Conservation (phyloP, 805 yeast species). For the Zygotorulaspora chibaensis region DNA sequence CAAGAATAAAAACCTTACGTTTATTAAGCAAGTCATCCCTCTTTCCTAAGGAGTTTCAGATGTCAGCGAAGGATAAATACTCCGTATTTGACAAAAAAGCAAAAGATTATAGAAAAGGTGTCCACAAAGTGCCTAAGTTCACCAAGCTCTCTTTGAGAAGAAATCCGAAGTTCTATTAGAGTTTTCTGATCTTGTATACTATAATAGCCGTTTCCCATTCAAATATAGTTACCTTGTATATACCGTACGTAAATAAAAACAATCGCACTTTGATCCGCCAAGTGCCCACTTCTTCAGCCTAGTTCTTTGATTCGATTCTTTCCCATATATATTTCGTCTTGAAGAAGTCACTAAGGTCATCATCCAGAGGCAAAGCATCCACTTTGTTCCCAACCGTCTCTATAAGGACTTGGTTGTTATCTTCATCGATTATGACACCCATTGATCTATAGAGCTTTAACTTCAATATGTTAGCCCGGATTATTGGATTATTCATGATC, state of each 20-base stretch:
- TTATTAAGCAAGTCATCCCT: conserved; percentile 35
- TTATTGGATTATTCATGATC: conserved; percentile 18
- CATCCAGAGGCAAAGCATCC: conserved; percentile 48
- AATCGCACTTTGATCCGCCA: no score
- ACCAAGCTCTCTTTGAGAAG: conserved; percentile 77
- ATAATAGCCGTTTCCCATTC: background rate
- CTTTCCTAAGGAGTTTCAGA: conserved; percentile 76
- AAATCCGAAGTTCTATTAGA: conserved; percentile 66
- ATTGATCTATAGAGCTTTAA: conserved; percentile 55
- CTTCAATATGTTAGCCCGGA: conserved; percentile 40
- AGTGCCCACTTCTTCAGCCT: background rate
- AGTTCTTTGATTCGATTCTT: conserved; percentile 33
- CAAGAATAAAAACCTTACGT: conserved; percentile 27
- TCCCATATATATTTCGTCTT: conserved; percentile 80
- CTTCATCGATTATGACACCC: conserved; percentile 50
- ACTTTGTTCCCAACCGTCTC: conserved; percentile 45
- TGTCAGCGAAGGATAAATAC: conserved; percentile 81
- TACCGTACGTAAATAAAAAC: no score
- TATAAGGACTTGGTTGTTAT: conserved; percentile 44
- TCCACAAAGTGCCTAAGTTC: conserved; percentile 89
- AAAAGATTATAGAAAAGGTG: conserved; percentile 78
- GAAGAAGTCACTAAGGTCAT: conserved; percentile 58
- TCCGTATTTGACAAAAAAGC: conserved; percentile 74
- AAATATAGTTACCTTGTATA: background rate
- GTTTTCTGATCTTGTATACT: background rate